Evolutionary conservation across 805 yeast genomes (phyloP).

Genomic region (Metschnikowia hibisci): DNA sequence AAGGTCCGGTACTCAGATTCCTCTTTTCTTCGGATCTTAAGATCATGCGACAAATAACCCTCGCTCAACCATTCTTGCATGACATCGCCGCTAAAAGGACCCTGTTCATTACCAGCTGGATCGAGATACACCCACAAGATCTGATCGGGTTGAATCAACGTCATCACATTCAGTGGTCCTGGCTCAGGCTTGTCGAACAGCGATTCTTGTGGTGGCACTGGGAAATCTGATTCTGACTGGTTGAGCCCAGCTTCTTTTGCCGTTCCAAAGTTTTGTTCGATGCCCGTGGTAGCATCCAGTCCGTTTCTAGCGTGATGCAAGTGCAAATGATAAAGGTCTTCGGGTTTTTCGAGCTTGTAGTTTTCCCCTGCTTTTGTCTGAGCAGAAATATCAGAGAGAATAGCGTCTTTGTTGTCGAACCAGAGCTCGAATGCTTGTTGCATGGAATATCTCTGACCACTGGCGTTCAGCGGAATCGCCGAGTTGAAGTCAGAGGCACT

Average conservation of each 20-base stretch:
- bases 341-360: slow-evolving; percentile 30
- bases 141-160: slow-evolving; percentile 20
- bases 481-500: slow-evolving; percentile 4
- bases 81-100: slow-evolving; percentile 69
- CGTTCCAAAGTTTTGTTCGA: slow-evolving; percentile 3
- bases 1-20: slow-evolving; percentile 50
- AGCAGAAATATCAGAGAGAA: slow-evolving; percentile 14
- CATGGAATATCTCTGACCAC: slow-evolving; percentile 44
- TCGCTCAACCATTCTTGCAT: slow-evolving; percentile 78
- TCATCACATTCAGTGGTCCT: slow-evolving; percentile 3
- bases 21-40: slow-evolving; percentile 57
- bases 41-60: slow-evolving; percentile 52
- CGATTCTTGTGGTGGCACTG: neutral
- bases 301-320: slow-evolving; percentile 17
- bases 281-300: slow-evolving; percentile 1
- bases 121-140: slow-evolving; percentile 73
- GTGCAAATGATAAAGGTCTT: slow-evolving; percentile 36
- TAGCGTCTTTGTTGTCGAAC: slow-evolving; percentile 30
- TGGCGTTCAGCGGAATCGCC: slow-evolving; percentile 35
- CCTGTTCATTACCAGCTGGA: slow-evolving; percentile 66
- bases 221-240: neutral
- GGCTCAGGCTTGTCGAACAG: neutral
- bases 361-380: slow-evolving; percentile 21
- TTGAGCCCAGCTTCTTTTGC: neutral
- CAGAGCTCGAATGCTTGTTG: slow-evolving; percentile 54